phyloP scores from a whole-genome alignment of 192 early-diverging fungal species.

The Lobosporangium transversale region DNA sequence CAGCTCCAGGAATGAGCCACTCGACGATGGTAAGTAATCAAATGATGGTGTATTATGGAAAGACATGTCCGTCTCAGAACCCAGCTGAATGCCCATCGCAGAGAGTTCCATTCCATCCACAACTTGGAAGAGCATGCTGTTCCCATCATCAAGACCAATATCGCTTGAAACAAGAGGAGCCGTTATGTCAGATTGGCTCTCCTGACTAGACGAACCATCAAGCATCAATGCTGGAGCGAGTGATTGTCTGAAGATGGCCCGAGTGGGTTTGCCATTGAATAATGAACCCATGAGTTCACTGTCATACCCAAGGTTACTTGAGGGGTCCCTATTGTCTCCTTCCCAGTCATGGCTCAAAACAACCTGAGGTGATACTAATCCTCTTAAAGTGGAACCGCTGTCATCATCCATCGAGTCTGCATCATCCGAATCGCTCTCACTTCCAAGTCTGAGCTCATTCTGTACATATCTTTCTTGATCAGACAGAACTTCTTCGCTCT shows the following conservation, averaged over 20 bases:
- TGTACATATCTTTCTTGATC: neutral
- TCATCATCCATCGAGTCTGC: conserved; percentile 11
- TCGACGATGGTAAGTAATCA: conserved; percentile 11
- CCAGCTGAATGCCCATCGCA: conserved; percentile 6
- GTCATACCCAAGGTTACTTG: conserved; percentile 8
- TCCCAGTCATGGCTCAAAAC: conserved; percentile 43
- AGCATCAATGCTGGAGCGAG: conserved; percentile 38
- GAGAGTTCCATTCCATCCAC: neutral
- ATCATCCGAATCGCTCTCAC: conserved; percentile 13
- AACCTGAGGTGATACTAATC: conserved; percentile 30
- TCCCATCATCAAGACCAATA: conserved; percentile 10
- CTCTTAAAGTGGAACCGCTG: neutral
- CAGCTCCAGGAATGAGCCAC: conserved; percentile 13
- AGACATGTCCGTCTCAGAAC: conserved; percentile 16
- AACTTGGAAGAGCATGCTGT: neutral
- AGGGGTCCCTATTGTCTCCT: neutral
- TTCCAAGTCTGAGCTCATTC: neutral
- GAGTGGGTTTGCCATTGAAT: neutral
- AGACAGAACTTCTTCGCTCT: neutral
- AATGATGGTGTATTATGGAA: conserved; percentile 6
- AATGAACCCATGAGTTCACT: conserved; percentile 14
- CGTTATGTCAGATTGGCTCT: neutral
- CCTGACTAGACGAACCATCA: conserved; percentile 38
- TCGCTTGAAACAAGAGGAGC: conserved; percentile 14
- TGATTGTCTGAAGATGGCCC: conserved; percentile 31